Base-by-base conservation (phyloP, 1,284 basidiomycete genomes). In the Ceratobasidium sp. region DNA sequence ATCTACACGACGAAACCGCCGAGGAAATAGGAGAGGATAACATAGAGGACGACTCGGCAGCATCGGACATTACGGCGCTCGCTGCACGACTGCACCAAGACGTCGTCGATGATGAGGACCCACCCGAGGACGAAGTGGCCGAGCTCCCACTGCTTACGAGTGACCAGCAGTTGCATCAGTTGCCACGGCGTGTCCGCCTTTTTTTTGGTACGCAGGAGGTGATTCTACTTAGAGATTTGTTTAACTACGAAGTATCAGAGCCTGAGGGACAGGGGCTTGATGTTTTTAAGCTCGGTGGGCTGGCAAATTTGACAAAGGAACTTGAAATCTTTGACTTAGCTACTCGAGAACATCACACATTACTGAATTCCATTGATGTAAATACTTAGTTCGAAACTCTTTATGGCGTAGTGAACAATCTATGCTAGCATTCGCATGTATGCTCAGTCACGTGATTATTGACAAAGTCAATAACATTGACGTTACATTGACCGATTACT, bases 41-140 rank as follows among this genome's bases (percentile, higher is more conserved):
- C 30, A 62, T 46, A 21, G 59, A 62, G 16, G 21, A 62, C 18
- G 59, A 46, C 13, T 38, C 59, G 2, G 41, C 38, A 13, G 11
- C 41, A 4, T 41, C 32, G 13, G 59, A 62, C 26, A 62, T 62
- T 3, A 9, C 16, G 2, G 38, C 41, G 41, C 59, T 62, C 23
- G 18, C 59, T n/a, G 21, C 18, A 18, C 32, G 21, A 14, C 26
- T 62, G 4, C 59, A 46, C 4, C 59, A 62, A 46, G 59, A 46
- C 18, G 59, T 62, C 0, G 16, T 62, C 18, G 59, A 62, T 21
- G 59, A 62, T 21, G 57, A 59, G 14, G 57, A 59, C n/a, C 57
- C 32, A 43, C n/a, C 35, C 3, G 57, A 59, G 6, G 57, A 59
- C n/a, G 59, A 62, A 7, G 1, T 28, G 38, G 38, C 32, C 4